Base-by-base conservation (phyloP, 306 rosid genomes). In the Hylodesmum podocarpum region DNA sequence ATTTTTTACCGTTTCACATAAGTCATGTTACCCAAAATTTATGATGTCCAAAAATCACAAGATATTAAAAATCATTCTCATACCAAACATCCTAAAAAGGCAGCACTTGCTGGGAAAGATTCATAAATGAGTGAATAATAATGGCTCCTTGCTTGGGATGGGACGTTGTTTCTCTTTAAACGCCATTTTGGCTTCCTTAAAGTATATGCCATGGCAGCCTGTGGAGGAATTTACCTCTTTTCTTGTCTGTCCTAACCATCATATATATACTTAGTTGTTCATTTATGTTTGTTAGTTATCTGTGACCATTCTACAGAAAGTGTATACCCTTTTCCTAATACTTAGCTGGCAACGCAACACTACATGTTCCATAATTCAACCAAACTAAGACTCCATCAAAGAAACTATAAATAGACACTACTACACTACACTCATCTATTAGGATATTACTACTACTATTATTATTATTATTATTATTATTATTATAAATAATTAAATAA, bases 271-370 rank as follows among this genome's bases (percentile, higher is more conserved):
- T 50, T 1, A 1, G 8, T 27, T 58, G 15, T 0, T 58, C 14
- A 1, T 55, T 16, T 49, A 10, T 79, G 66, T 40, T 28, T 78
- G 21, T 39, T 50, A 16, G 3, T 29, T 33, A 43, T 66, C 7
- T 27, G 69, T 80, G 33, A 53, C 33, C 54, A 22, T 54, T 73
- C 70, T 8, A 57, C 43, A 59, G 34, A 83, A 66, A 76, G 82
- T 76, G 44, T 2, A 2, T 41, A 75, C 3, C 68, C 55, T 70
- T 76, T 81, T 66, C 37, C 71, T 10, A 71, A 22, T 4, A 79
- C 29, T 31, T 68, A 62, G 36, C 37, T 79, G 21, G 21, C 67
- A 62, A 62, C n/a, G n/a, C n/a, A n/a, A n/a, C n/a, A n/a, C n/a
- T n/a, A n/a, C 61, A 18, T 72, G 73, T 39, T 63, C 37, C 54